Conservation (phyloP, 1,139 yeast species). For the Pichia sp. region DNA sequence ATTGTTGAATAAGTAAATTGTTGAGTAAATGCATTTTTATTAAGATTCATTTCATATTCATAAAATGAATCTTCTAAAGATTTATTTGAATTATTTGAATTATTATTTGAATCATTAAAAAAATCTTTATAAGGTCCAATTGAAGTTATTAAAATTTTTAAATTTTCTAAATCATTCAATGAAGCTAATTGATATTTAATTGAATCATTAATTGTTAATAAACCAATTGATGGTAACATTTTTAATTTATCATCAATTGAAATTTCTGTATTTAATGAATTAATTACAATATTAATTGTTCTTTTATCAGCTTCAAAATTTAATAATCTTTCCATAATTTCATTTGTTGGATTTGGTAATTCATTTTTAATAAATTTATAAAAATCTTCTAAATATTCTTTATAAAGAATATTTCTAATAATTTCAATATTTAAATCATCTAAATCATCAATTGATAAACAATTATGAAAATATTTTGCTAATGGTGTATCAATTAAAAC, state of each 20-base stretch:
- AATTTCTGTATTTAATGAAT: slow-evolving; percentile 79
- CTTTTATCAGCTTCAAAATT: slow-evolving; percentile 94
- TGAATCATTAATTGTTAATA: slow-evolving; percentile 55
- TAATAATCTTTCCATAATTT: slow-evolving; percentile 70
- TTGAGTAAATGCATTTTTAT: slow-evolving; percentile 91
- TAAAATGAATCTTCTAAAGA: slow-evolving; percentile 91
- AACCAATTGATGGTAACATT: slow-evolving; percentile 76
- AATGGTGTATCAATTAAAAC: slow-evolving; percentile 96
- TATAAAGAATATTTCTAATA: slow-evolving; percentile 83
- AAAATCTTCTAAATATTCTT: slow-evolving; percentile 89
- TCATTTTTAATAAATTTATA: slow-evolving; percentile 53
- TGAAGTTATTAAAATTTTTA: slow-evolving; percentile 63
- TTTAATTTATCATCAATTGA: slow-evolving; percentile 60
- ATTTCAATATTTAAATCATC: slow-evolving; percentile 95
- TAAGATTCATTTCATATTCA: slow-evolving; percentile 82
- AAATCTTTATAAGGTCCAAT: slow-evolving; percentile 70
- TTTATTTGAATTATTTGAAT: slow-evolving; percentile 37
- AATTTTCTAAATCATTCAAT: slow-evolving; percentile 81
- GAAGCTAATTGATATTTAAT: slow-evolving; percentile 65
- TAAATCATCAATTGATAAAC: slow-evolving; percentile 87
- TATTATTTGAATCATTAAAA: slow-evolving; percentile 44
- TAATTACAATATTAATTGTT: slow-evolving; percentile 82
- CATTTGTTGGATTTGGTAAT: slow-evolving; percentile 70
- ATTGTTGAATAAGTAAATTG: slow-evolving; percentile 86
- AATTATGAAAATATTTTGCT: slow-evolving; percentile 91